A percentile compares a stretch with the other conserved stretches of the same genome.
Evolutionary conservation across 805 yeast genomes (phyloP).

Genomic region (Ogataea angusta): DNA sequence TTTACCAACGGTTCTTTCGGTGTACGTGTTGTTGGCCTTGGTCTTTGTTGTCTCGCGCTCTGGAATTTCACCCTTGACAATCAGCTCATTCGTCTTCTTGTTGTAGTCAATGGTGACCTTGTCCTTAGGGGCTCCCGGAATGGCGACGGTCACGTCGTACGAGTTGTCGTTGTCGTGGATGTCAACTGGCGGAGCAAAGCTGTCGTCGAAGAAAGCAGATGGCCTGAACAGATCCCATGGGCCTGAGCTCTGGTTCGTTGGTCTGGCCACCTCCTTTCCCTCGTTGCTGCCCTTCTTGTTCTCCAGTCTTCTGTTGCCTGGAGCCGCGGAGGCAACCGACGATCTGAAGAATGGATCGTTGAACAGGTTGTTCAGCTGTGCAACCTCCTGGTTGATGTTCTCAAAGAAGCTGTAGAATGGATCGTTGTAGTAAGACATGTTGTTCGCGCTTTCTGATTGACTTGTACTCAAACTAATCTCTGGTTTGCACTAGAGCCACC

Average conservation of each 20-base stretch:
- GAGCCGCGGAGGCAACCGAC: slow-evolving; percentile 3
- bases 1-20: slow-evolving; percentile 25
- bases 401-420: slow-evolving; percentile 46
- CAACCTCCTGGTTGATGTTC: slow-evolving; percentile 40
- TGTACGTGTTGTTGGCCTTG: slow-evolving; percentile 15
- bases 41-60: slow-evolving; percentile 4
- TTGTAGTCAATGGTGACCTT: slow-evolving; percentile 45
- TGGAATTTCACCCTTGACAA: slow-evolving; percentile 43
- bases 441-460: not conserved
- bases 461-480: not conserved
- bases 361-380: slow-evolving; percentile 35
- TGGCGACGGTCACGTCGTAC: slow-evolving; percentile 41
- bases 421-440: slow-evolving; percentile 25
- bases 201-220: slow-evolving; percentile 26
- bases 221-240: slow-evolving; percentile 25
- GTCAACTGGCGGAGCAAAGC: slow-evolving; percentile 42
- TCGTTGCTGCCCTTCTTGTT: slow-evolving; percentile 6
- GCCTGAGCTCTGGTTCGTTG: not conserved
- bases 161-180: slow-evolving; percentile 41
- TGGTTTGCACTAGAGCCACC: not conserved
- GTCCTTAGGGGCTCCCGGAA: slow-evolving; percentile 48
- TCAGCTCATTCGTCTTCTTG: slow-evolving; percentile 40
- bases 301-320: slow-evolving; percentile 1
- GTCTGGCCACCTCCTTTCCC: slow-evolving; percentile 1
- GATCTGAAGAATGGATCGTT: slow-evolving; percentile 27